phyloP scores from a whole-genome alignment of 345 rosid species.

The Abelmoschus esculentus region DNA sequence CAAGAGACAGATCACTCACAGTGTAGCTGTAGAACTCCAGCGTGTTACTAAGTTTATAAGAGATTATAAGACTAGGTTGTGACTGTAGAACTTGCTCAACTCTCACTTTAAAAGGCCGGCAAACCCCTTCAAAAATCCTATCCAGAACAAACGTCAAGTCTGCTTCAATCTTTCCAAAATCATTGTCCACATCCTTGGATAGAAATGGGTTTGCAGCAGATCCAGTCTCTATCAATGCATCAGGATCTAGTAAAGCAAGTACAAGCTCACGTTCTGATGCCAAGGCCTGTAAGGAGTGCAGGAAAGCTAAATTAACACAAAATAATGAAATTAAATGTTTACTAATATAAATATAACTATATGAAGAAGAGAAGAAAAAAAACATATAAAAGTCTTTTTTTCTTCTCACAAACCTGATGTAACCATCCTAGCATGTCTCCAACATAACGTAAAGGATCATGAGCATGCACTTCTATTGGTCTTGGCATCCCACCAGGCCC shows the following conservation, averaged over 20 bases:
- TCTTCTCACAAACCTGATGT: slow-evolving; percentile 72
- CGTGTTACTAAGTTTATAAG: slow-evolving; percentile 84
- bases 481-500: slow-evolving; percentile 98
- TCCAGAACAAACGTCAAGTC: slow-evolving; percentile 82
- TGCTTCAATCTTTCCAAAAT: slow-evolving; percentile 60
- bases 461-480: slow-evolving; percentile 99
- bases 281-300: slow-evolving; percentile 58
- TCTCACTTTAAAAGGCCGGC: slow-evolving; percentile 97
- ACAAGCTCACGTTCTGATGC: slow-evolving; percentile 98
- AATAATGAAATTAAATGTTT: neutral
- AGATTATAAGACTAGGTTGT: slow-evolving; percentile 84
- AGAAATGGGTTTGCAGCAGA: slow-evolving; percentile 37
- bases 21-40: slow-evolving; percentile 91
- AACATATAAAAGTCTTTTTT: neutral
- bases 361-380: slow-evolving; percentile 17
- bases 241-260: slow-evolving; percentile 74
- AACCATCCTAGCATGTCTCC: slow-evolving; percentile 99
- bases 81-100: slow-evolving; percentile 98
- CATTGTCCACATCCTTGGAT: slow-evolving; percentile 43
- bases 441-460: slow-evolving; percentile 94
- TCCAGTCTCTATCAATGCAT: slow-evolving; percentile 49
- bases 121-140: slow-evolving; percentile 99
- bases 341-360: neutral
- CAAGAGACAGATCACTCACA: slow-evolving; percentile 42
- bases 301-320: slow-evolving; percentile 10